Base-by-base conservation (phyloP, 306 rosid genomes). In the Dalbergia cultrata region DNA sequence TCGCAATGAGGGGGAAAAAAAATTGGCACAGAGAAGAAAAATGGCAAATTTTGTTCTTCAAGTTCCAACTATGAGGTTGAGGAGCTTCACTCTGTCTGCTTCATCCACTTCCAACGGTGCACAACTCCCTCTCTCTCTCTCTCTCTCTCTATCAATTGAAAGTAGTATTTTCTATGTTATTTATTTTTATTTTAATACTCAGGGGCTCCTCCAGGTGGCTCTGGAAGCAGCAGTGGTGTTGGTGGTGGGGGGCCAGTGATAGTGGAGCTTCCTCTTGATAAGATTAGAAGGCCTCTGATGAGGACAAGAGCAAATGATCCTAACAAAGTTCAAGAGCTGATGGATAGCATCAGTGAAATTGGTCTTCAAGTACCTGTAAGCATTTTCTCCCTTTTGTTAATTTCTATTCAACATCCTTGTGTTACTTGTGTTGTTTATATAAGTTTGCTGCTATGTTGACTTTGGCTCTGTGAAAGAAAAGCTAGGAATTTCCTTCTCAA, bases 281-380 rank as follows among this genome's bases (percentile, higher is more conserved):
- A 93, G 96, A 95, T 95, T 34, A 87, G 88, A 85, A 89, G 99
- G 82, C 99, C 99, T 14, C 44, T 95, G 72, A 88, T 93, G 99
- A 87, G 93, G 80, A 95, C 98, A 6, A 91, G 99, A 87, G 43
- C 90, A 74, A 95, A 95, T 63, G 96, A 95, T 75, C 92, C 81
- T 3, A 61, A 13, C 74, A 95, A 95, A 85, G 98, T 95, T 62
- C 76, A 91, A 76, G 89, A 93, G 26, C 89, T 95, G 2, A 90
- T 91, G 99, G 94, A 93, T 53, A 95, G 99, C 80, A 95, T 95
- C 56, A 44, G 82, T 69, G 84, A 89, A 83, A 95, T 93, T 65
- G 99, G 99, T 17, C 99, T 95, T 62, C 99, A 93, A 89, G 92
- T 90, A 50, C 99, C 99, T 67, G 99, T 95, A 80, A 82, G 75